phyloP scores from a whole-genome alignment of 306 rosid genomes.

The Ormosia emarginata region DNA sequence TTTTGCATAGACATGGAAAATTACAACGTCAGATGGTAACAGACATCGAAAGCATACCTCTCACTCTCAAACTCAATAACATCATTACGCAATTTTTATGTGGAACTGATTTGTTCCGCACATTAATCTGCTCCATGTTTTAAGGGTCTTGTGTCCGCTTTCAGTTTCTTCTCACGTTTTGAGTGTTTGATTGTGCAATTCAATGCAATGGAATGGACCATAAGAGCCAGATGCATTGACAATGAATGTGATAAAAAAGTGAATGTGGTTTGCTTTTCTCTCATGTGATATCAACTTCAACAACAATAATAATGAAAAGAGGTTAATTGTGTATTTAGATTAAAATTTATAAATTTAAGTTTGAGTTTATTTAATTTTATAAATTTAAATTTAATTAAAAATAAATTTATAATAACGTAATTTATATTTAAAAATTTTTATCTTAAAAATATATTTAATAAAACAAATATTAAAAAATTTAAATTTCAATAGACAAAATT shows the following conservation, averaged over 20 bases:
- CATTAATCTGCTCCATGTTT: slow-evolving; percentile 27
- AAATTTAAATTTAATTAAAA: too few species aligned
- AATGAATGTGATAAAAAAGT: slow-evolving; percentile 2
- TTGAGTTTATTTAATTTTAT: too few species aligned
- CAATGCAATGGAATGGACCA: slow-evolving; percentile 5
- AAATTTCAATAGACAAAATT: too few species aligned
- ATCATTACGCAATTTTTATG: neutral
- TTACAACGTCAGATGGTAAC: neutral
- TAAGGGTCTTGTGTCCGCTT: slow-evolving; percentile 22
- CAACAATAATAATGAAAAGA: neutral
- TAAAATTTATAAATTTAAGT: too few species aligned
- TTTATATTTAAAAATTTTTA: too few species aligned
- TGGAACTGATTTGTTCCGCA: neutral
- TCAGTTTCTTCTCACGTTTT: neutral
- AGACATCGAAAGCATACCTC: neutral
- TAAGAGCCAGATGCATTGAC: slow-evolving; percentile 5
- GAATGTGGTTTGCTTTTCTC: neutral
- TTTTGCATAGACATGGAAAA: neutral
- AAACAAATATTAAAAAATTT: too few species aligned
- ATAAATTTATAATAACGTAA: too few species aligned
- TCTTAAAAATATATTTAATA: too few species aligned
- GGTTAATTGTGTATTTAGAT: too few species aligned
- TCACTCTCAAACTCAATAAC: neutral
- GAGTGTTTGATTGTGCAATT: slow-evolving; percentile 1
- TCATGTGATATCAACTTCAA: slow-evolving; percentile 8